Evolutionary conservation across 352 stramenopile species (phyloP).

Genomic region (Phytophthora citrophthora): DNA sequence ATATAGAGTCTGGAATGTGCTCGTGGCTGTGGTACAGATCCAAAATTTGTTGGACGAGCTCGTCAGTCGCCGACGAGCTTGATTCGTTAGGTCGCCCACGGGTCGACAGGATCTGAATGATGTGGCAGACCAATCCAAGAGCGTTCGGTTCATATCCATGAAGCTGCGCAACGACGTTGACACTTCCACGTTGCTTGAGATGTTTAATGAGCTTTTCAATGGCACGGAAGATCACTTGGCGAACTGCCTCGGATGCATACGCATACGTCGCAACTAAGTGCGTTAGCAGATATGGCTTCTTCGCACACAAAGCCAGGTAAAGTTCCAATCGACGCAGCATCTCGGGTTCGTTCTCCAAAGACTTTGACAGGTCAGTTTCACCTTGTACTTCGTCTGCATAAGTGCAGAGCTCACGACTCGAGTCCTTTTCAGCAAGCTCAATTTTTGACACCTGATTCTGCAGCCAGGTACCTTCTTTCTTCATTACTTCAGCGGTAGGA

Average conservation of each 20-base stretch:
- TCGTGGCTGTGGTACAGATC: conserved; percentile 63
- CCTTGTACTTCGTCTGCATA: conserved; percentile 52
- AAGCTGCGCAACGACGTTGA: conserved; percentile 71
- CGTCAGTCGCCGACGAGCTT: conserved; percentile 35
- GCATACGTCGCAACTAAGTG: conserved; percentile 71
- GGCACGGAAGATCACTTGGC: conserved; percentile 72
- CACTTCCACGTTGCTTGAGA: conserved; percentile 69
- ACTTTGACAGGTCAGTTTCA: conserved; percentile 44
- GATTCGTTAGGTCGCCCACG: conserved; percentile 48
- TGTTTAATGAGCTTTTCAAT: conserved; percentile 90
- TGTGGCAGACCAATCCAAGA: conserved; percentile 74
- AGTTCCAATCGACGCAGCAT: conserved; percentile 75
- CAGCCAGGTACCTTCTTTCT: conserved; percentile 25
- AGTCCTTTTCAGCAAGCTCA: conserved; percentile 29
- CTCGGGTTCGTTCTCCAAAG: conserved; percentile 56
- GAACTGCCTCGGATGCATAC: conserved; percentile 61
- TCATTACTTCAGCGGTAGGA: conserved; percentile 4
- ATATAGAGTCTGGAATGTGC: conserved; percentile 67
- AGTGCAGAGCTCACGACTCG: conserved; percentile 39
- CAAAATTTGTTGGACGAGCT: conserved; percentile 71
- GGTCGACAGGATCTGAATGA: conserved; percentile 75
- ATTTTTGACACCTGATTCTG: conserved; percentile 37
- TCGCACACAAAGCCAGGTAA: conserved; percentile 75
- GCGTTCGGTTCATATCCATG: conserved; percentile 65
- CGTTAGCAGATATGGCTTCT: conserved; percentile 68